Evolutionary conservation across 345 rosid genomes (phyloP), one percentile per base, ranked within the genome.

Genomic region (Brassica nigra): DNA sequence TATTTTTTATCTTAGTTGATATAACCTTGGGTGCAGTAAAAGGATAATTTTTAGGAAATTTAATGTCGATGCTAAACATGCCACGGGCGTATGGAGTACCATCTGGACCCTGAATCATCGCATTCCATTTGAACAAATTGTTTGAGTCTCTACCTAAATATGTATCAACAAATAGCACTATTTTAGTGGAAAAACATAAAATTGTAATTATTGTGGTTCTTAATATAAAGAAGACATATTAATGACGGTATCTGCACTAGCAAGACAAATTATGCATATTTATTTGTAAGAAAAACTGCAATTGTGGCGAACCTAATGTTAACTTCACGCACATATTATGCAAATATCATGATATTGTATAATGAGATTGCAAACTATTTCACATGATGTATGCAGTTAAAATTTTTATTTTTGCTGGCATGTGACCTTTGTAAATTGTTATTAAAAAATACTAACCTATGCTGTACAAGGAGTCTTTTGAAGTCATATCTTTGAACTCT

Each of bases 51-150:
- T 6, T 12, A 16, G 70, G 75, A 39, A 77, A 70, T 0, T 23
- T 9, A 31, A 77, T 77, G 54, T 23, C 29, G 2, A 77, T 31
- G 1, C 1, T 1, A 16, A 77, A 77, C 1, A 77, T 5, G 34
- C 80, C 80, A 57, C 80, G 64, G 0, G 5, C n/a, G 2, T 77
- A 77, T 2, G 80, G 70, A 42, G 80, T 69, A 4, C 11, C 75
- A 0, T 12, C 1, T 1, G 75, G 80, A 29, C 80, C 75, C 0
- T 39, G 8, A 42, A 77, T 69, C 23, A 33, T 69, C n/a, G 80
- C 62, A 1, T 20, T 31, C 54, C 80, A 77, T 62, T 69, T 31
- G 14, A 27, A 59, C 3, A 59, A 1, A 16, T 68, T 8, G 2
- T 28, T 0, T 1, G 49, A 29, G 31, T 37, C 18, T 67, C 6